phyloP scores from a whole-genome alignment of 2,329 filamentous ascomycete species.

The Metarhizium rileyi region DNA sequence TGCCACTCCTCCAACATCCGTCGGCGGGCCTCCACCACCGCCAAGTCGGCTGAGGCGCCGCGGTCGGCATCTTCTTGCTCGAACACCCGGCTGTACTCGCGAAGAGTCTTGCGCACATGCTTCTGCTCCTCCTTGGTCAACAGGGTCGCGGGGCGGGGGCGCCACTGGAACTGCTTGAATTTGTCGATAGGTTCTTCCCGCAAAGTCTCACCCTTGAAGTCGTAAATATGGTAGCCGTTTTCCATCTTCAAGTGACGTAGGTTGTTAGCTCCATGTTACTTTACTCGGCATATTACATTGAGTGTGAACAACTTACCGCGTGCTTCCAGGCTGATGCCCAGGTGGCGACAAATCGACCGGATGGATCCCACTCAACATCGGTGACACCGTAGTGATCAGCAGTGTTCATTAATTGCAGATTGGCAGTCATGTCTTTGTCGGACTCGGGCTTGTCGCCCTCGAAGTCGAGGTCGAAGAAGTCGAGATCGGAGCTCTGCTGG shows the following conservation, averaged over 20 bases:
- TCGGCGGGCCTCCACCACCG: constrained; percentile 81
- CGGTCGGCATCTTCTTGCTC: constrained; percentile 92
- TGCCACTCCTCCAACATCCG: constrained; percentile 80
- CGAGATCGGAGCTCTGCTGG: constrained; percentile 86
- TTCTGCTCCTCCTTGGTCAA: constrained; percentile 96
- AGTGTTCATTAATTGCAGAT: constrained; percentile 88
- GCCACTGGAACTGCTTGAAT: constrained; percentile 97
- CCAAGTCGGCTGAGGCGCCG: constrained; percentile 86
- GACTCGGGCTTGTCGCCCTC: constrained; percentile 91
- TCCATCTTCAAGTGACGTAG: constrained; percentile 67
- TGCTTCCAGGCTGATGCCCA: constrained; percentile 96
- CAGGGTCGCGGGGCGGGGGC: constrained; percentile 81
- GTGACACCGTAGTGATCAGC: constrained; percentile 96
- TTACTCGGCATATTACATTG: not conserved
- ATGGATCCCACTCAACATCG: constrained; percentile 96
- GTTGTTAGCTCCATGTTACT: constrained; percentile 6
- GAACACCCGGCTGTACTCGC: constrained; percentile 90
- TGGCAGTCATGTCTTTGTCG: constrained; percentile 89
- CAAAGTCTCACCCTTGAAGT: constrained; percentile 83
- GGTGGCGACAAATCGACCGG: constrained; percentile 85
- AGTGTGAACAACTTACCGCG: constrained; percentile 50
- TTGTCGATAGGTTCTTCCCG: constrained; percentile 89
- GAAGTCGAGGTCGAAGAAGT: constrained; percentile 97
- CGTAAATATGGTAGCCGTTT: constrained; percentile 97
- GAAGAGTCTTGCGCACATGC: constrained; percentile 93